Evolutionary conservation across 2,329 filamentous ascomycete species (phyloP), one percentile per base, ranked within the genome.

Genomic region (Elsinoe arachidis): DNA sequence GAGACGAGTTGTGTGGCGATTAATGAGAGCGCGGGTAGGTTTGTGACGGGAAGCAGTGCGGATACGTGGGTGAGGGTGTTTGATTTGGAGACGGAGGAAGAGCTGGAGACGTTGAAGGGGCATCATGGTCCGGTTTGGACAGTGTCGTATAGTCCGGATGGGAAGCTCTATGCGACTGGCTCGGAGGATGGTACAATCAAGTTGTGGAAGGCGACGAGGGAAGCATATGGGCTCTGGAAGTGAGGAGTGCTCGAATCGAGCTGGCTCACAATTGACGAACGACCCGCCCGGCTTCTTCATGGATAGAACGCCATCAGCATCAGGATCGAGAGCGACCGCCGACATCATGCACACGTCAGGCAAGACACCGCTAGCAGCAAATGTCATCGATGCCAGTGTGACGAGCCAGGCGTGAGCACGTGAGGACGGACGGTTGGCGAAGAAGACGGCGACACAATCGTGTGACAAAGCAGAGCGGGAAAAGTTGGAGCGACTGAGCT

Each of bases 111-210:
- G 11, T 89, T 95, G 75, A 96, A 96, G 73, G 93, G 93, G 21
- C 93, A 99, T 65, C 93, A 99, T 67, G 93, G 93, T 1, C 92
- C 92, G 1, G 93, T 99, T 61, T 99, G 93, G 93, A 96, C 90
- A 5, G 85, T 95, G 59, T 86, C 87, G 58, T 99, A 96, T 72
- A 93, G 91, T 0, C 93, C 93, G 0, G 93, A 99, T 67, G 91
- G 91, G 47, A 96, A 95, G 69, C 77, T 99, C 6, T 99, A 97
- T 69, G 93, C 91, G 1, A 99, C 93, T 1, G 93, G 89, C 30
- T 96, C 91, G 51, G 93, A 99, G 70, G 93, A 99, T 67, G 93
- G 93, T 39, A 99, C 93, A 0, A 95, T 99, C 71, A 99, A 99
- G 75, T 78, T 99, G 63, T 87, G 84, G 84, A 87, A 87, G 69